Evolutionary conservation across 2,329 filamentous ascomycete species (phyloP).

Genomic region (Aspergillus phoenicis): DNA sequence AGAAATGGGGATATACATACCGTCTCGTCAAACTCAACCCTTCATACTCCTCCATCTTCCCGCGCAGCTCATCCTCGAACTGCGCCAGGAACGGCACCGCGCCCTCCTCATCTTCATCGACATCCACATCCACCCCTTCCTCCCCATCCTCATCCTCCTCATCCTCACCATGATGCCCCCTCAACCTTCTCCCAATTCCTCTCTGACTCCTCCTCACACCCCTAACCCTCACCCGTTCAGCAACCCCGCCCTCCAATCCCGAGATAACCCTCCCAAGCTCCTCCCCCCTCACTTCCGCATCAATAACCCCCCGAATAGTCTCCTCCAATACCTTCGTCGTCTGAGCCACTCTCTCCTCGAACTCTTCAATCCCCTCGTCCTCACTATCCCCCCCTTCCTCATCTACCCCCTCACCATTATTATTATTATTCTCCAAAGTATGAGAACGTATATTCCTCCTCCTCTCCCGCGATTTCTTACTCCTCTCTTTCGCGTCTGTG

Average conservation of each 20-base stretch:
- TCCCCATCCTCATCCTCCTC: constrained; percentile 41
- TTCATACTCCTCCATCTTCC: constrained; percentile 40
- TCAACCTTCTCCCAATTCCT: constrained; percentile 15
- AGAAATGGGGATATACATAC: constrained; percentile 30
- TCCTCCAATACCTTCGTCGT: constrained; percentile 61
- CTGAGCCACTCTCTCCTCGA: constrained; percentile 49
- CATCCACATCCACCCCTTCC: constrained; percentile 42
- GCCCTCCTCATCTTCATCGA: constrained; percentile 48
- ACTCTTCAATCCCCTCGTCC: constrained; percentile 38
- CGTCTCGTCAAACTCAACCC: constrained; percentile 43
- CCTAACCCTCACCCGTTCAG: constrained; percentile 25
- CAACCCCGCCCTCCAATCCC: constrained; percentile 45
- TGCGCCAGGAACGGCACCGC: constrained; percentile 37
- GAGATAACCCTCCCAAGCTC: constrained; percentile 48
- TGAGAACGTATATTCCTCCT: constrained; percentile 9
- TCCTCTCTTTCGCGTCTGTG: constrained; percentile 40
- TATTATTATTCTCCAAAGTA: constrained; percentile 16
- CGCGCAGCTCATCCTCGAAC: constrained; percentile 39
- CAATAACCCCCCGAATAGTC: constrained; percentile 60
- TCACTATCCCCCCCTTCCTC: constrained; percentile 15
- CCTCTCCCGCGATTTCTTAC: constrained; percentile 40
- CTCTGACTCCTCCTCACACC: constrained; percentile 32
- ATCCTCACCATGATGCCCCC: constrained; percentile 24
- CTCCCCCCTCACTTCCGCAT: constrained; percentile 54
- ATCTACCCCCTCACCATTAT: constrained; percentile 14